Percentiles rank a stretch among this genome's conserved stretches.
Conservation (phyloP, 345 rosid species). For the Mercurialis annua region DNA sequence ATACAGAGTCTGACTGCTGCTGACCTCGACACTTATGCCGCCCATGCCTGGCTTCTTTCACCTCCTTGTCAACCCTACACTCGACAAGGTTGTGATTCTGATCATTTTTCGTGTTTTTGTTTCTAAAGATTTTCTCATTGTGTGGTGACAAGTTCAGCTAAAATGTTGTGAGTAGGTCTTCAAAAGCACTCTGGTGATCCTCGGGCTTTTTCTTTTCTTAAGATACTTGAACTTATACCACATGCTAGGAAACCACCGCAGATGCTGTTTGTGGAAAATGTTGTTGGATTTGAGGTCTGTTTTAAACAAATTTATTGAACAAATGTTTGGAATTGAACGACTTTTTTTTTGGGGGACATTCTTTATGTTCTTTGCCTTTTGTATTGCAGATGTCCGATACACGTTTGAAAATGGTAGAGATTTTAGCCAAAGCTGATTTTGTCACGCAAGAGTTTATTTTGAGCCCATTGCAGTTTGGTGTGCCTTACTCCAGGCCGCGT, state of each 20-base stretch:
- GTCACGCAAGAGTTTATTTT: conserved; percentile 74
- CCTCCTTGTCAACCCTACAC: conserved; percentile 99
- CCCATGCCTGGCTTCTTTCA: conserved; percentile 93
- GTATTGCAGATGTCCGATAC: conserved; percentile 78
- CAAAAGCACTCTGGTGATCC: conserved; percentile 94
- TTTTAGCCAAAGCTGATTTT: conserved; percentile 47
- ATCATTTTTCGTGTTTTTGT: neutral
- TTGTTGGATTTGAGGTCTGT: conserved; percentile 85
- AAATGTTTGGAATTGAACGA: neutral
- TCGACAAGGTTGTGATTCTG: conserved; percentile 61
- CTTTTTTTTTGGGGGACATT: neutral
- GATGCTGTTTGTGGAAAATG: conserved; percentile 76
- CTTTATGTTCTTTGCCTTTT: conserved; percentile 10
- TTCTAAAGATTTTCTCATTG: neutral
- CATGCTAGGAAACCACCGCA: conserved; percentile 53
- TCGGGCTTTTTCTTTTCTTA: conserved; percentile 82
- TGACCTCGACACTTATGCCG: conserved; percentile 62
- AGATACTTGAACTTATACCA: conserved; percentile 83
- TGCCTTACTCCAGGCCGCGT: conserved; percentile 98
- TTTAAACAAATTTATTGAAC: conserved; percentile 7
- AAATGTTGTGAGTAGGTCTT: conserved; percentile 52
- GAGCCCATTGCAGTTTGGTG: conserved; percentile 89
- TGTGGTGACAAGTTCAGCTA: conserved; percentile 11
- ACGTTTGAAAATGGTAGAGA: conserved; percentile 61
- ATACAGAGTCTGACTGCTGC: conserved; percentile 76